phyloP scores from a whole-genome alignment of 495 filamentous ascomycete genomes.

The Neurospora sp. region DNA sequence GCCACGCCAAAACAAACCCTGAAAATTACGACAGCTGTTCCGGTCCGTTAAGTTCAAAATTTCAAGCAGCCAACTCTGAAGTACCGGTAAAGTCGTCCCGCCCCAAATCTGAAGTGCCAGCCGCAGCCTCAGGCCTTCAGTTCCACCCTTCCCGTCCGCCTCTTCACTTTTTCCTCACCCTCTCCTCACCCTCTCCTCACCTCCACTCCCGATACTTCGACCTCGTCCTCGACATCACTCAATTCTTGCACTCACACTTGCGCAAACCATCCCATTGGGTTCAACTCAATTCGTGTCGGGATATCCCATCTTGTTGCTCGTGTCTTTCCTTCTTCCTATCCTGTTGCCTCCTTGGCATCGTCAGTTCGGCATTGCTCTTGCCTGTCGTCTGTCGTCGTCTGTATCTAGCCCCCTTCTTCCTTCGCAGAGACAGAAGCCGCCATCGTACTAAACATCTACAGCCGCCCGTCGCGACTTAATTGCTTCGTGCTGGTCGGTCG shows the following conservation, averaged over 20 bases:
- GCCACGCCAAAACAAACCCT: neutral
- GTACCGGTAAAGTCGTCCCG: neutral
- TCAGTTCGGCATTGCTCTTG: neutral
- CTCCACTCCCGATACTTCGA: neutral
- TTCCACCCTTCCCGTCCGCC: constrained; percentile 6
- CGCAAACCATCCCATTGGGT: neutral
- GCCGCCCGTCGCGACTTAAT: neutral
- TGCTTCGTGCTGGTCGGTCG: neutral
- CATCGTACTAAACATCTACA: neutral
- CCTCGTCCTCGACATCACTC: neutral
- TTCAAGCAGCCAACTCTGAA: neutral
- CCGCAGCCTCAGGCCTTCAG: neutral
- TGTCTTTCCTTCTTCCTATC: neutral
- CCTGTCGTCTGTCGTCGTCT: neutral
- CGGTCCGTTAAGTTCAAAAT: neutral
- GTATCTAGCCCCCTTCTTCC: neutral
- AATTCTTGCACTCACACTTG: neutral
- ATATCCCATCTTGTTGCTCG: neutral
- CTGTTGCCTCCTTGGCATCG: neutral
- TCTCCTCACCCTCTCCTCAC: neutral
- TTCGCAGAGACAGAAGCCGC: neutral
- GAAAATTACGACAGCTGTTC: neutral
- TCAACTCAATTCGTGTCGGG: neutral
- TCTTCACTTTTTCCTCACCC: neutral
- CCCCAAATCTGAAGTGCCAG: neutral